Percentiles rank a stretch among this genome's conserved stretches.
Evolutionary conservation across 257 asterid genomes (phyloP).

Genomic region (Cinchona pubescens): DNA sequence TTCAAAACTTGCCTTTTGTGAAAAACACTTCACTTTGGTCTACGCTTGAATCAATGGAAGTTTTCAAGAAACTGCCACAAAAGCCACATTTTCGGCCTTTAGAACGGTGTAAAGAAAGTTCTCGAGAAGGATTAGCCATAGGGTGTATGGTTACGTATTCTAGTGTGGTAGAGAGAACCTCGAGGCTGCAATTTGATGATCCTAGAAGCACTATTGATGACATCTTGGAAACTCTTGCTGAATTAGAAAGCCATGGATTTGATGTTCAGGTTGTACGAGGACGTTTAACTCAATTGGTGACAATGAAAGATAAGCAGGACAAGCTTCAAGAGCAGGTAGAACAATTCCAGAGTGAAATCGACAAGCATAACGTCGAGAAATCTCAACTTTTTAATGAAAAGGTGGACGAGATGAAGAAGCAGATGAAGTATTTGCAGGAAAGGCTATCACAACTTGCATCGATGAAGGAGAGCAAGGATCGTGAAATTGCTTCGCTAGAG

Average conservation of each 20-base stretch:
- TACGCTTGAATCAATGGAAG: conserved; percentile 65
- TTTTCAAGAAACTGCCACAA: conserved; percentile 64
- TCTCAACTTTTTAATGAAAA: conserved; percentile 38
- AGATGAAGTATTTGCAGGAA: conserved; percentile 42
- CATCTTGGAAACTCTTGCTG: conserved; percentile 46
- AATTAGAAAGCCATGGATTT: conserved; percentile 72
- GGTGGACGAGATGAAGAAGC: conserved; percentile 36
- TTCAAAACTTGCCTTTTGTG: conserved; percentile 54
- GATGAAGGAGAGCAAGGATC: conserved; percentile 34
- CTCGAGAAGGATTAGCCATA: conserved; percentile 77
- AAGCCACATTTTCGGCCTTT: conserved; percentile 79
- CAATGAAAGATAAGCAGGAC: conserved; percentile 37
- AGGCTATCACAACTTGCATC: conserved; percentile 31
- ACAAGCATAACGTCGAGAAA: conserved; percentile 24
- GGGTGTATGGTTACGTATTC: conserved; percentile 70
- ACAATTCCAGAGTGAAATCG: conserved; percentile 30
- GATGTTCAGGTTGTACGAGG: conserved; percentile 37
- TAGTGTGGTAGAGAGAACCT: conserved; percentile 49
- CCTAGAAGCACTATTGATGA: conserved; percentile 45
- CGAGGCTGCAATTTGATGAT: conserved; percentile 41
- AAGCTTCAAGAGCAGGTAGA: conserved; percentile 26
- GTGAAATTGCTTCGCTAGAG: conserved; percentile 35
- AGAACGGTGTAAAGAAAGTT: conserved; percentile 44
- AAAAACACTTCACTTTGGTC: conserved; percentile 60
- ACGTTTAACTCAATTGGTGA: conserved; percentile 31